Evolutionary conservation across 306 rosid genomes (phyloP), one percentile per base, ranked within the genome.

Genomic region (Pyrus betulifolia): DNA sequence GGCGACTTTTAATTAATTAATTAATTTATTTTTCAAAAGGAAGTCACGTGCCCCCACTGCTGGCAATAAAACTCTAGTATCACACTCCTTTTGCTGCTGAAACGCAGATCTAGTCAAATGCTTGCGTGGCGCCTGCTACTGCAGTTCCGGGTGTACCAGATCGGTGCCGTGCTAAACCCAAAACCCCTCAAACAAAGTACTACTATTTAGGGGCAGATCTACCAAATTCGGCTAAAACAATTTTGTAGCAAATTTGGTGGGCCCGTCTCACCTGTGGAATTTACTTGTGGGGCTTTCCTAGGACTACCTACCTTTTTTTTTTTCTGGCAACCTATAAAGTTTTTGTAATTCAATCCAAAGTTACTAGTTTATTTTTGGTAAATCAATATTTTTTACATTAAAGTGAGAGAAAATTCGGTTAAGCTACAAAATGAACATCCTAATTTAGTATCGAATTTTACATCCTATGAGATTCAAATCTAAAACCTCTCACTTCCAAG

Each of bases 11-110:
- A 23, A 42, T 42, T 42, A 42, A 42, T 42, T 42, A 4, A 15
- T 51, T 51, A 0, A 51, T 51, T 51, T 0, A 51, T 15, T 49
- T 49, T 38, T 2, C 8, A 17, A 59, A 73, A 69, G 66, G n/a
- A 23, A 2, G 69, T 81, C 90, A 86, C 86, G 89, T 88, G 90
- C 70, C 78, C 40, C 31, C 46, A 21, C 46, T 70, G 77, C 72
- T 46, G 62, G 67, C 69, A 65, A 55, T 71, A 62, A 70, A 57
- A 19, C 65, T 23, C 46, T 8, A 74, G 30, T 72, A 38, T 62
- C 11, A 63, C 65, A 59, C 74, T 59, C 51, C 9, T 31, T 57
- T 33, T 45, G 70, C 81, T 7, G 17, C 67, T 52, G 0, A 62
- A 30, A 15, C n/a, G 18, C 74, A 78, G 74, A 77, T 68, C 31